Evolutionary conservation across 2,329 filamentous ascomycete genomes (phyloP).

Genomic region (Exophiala sideris): DNA sequence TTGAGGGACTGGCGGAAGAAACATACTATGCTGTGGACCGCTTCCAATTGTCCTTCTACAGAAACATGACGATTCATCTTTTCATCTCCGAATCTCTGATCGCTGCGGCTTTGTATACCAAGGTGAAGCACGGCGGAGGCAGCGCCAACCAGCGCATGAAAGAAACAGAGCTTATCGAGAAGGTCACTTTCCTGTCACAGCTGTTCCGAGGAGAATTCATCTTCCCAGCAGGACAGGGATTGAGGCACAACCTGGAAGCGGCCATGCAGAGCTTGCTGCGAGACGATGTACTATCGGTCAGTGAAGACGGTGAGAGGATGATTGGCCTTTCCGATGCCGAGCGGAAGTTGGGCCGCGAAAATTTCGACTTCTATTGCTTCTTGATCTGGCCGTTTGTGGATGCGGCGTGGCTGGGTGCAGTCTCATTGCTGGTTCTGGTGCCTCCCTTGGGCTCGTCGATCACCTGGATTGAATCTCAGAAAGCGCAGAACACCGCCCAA

Average conservation of each 20-base stretch:
- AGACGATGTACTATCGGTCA: conserved; percentile 71
- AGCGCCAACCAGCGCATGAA: conserved; percentile 74
- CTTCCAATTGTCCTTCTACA: conserved; percentile 96
- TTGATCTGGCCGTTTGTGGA: conserved; percentile 98
- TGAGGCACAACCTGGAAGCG: conserved; percentile 74
- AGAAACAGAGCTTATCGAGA: conserved; percentile 68
- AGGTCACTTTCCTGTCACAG: conserved; percentile 83
- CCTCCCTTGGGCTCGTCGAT: conserved; percentile 57
- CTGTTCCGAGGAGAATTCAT: conserved; percentile 97
- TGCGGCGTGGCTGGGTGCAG: conserved; percentile 84
- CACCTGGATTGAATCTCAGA: conserved; percentile 73
- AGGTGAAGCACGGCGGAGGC: conserved; percentile 86
- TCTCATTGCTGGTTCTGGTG: conserved; percentile 81
- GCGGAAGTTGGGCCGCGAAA: conserved; percentile 76
- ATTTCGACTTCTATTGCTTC: conserved; percentile 99
- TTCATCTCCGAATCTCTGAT: conserved; percentile 93
- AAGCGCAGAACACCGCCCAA: conserved; percentile 77
- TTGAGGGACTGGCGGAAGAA: conserved; percentile 77
- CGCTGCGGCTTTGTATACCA: conserved; percentile 83
- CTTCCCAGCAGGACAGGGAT: conserved; percentile 75
- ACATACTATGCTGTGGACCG: conserved; percentile 94
- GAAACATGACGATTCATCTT: conserved; percentile 98
- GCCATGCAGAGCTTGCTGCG: conserved; percentile 74
- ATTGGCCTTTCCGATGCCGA: conserved; percentile 76
- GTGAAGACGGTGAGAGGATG: conserved; percentile 56